A percentile compares a stretch with the other conserved stretches of the same genome.
These are phyloP conservation scores for Arxiozyma bovina DNA, from an alignment of 1,139 yeast species.

Conservation along the genomic window DNA sequence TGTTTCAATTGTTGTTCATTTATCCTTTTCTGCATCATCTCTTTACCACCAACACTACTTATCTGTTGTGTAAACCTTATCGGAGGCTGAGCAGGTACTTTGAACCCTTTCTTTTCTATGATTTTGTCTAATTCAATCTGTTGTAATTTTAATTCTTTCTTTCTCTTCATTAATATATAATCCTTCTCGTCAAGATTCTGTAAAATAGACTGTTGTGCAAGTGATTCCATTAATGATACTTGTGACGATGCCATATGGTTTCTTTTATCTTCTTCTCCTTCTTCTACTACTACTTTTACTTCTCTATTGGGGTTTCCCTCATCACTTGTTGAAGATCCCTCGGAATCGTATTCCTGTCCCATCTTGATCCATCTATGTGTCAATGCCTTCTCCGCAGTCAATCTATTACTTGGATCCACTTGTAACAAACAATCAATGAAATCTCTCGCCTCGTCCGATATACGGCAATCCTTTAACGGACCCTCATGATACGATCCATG, in stretches of 20 bases:
- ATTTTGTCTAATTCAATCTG: constrained; percentile 11
- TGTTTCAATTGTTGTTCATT: constrained; percentile 4
- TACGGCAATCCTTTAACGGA: constrained; percentile 59
- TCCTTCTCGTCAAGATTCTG: constrained; percentile 38
- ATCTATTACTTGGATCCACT: constrained; percentile 62
- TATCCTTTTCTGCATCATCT: neutral
- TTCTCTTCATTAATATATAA: constrained; percentile 25
- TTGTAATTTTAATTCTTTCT: constrained; percentile 33
- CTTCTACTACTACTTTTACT: neutral
- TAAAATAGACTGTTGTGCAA: constrained; percentile 54
- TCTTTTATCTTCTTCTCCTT: no score
- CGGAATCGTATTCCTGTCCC: constrained; percentile 3
- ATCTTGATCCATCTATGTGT: constrained; percentile 47
- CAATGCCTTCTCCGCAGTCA: constrained; percentile 66
- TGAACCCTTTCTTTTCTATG: constrained; percentile 24
- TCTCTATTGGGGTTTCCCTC: neutral
- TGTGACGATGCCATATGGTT: constrained; percentile 30
- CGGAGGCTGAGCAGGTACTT: constrained; percentile 32
- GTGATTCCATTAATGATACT: constrained; percentile 60
- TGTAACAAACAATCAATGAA: constrained; percentile 62
- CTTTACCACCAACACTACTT: neutral
- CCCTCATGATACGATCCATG: constrained; percentile 74
- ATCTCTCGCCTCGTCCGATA: constrained; percentile 56
- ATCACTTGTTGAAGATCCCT: neutral
- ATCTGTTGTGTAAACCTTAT: constrained; percentile 20